Conservation (phyloP, 2,329 filamentous ascomycete species). For the Herpotrichia juniperi region DNA sequence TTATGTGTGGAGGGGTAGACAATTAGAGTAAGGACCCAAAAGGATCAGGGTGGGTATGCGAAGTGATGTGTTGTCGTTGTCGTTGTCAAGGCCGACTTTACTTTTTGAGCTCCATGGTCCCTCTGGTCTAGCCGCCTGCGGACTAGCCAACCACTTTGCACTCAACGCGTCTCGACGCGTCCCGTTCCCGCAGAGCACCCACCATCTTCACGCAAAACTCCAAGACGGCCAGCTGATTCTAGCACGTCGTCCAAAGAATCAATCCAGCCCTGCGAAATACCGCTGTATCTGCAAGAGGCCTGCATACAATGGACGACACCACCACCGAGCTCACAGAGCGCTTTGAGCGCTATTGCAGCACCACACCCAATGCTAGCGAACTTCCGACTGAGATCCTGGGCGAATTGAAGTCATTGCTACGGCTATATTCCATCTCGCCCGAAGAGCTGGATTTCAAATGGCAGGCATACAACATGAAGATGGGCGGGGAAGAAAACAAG, state of each 20-base stretch:
- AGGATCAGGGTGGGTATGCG: too few species aligned
- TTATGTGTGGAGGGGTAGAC: too few species aligned
- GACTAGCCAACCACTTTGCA: background rate
- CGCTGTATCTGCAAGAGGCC: background rate
- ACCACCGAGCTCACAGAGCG: slow-evolving; percentile 62
- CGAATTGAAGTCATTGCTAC: slow-evolving; percentile 85
- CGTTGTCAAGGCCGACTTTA: background rate
- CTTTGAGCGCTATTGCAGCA: slow-evolving; percentile 66
- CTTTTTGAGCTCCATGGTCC: slow-evolving; percentile 9
- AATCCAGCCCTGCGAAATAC: background rate
- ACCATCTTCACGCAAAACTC: background rate
- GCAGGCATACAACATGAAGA: slow-evolving; percentile 97
- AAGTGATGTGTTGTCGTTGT: too few species aligned
- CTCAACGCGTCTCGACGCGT: slow-evolving; percentile 8
- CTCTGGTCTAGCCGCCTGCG: slow-evolving; percentile 10
- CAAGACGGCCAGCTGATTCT: slow-evolving; percentile 2
- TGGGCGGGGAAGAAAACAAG: slow-evolving; percentile 79
- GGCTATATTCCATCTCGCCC: slow-evolving; percentile 77
- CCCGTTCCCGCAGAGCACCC: slow-evolving; percentile 2
- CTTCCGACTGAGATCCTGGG: slow-evolving; percentile 78
- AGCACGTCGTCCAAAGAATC: background rate
- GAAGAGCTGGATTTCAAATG: slow-evolving; percentile 98
- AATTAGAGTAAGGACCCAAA: too few species aligned
- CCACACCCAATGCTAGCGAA: slow-evolving; percentile 50
- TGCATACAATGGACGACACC: slow-evolving; percentile 56